Evolutionary conservation across 352 stramenopile genomes (phyloP), one percentile per base, ranked within the genome.

Genomic region (Globisporangium nagaii): DNA sequence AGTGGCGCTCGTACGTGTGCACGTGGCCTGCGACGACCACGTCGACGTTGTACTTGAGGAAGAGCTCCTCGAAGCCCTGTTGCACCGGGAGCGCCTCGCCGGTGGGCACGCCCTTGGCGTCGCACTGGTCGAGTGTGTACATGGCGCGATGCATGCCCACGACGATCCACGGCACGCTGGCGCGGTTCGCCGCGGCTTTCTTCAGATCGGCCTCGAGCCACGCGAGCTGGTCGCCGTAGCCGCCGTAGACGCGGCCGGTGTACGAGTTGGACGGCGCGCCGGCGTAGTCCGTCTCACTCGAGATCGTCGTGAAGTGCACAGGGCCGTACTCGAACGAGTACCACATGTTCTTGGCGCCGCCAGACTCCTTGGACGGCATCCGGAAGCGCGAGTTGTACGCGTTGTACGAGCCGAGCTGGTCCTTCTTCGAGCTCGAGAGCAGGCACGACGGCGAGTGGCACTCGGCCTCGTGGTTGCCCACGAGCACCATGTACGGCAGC

Each of bases 391-490:
- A 50, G 56, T 96, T 95, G 66, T 83, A 96, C 1, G 86, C 85
- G 27, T 68, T 71, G 66, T 93, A 96, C 45, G 91, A 93, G 28
- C 75, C 68, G 10, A 96, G 56, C 11, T 68, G 62, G 27, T 82
- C 58, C 53, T 68, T 74, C 59, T 83, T 80, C 46, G 49, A 63
- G 0, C 20, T 42, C 20, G 75, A 86, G 3, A 80, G 3, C 1
- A 78, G 46, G 41, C 84, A 96, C 6, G 31, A 20, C 0, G 79
- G 71, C 22, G 75, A 90, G 58, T 93, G 76, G 58, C 84, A 96
- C 58, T 96, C 84, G 7, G 83, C 81, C 52, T 96, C 87, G 64
- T 96, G 87, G 64, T 96, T 96, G n/a, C 86, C 86, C 1, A 83
- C 67, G 5, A 75, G 28, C 11, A 89, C 78, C 84, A 96, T 94